phyloP scores from a whole-genome alignment of 768 basidiomycete genomes.

The Candolleomyces aberdarensis region DNA sequence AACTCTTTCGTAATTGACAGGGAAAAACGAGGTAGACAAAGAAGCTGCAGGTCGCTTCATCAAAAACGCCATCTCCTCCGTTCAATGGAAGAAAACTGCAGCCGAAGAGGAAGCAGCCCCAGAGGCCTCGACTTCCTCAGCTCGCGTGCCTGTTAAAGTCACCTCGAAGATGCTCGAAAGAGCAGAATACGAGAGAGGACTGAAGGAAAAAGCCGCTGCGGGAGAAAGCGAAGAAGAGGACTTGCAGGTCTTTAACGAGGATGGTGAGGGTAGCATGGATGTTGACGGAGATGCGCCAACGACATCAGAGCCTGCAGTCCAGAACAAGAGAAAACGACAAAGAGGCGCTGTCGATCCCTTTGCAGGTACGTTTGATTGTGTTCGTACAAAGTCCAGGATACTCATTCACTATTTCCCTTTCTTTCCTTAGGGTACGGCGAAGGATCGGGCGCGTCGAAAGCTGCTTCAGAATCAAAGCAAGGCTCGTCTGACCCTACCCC shows the following conservation, averaged over 20 bases:
- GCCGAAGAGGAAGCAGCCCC: conserved; percentile 28
- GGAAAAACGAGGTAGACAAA: conserved; percentile 62
- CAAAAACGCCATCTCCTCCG: conserved; percentile 74
- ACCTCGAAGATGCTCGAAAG: conserved; percentile 76
- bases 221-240: conserved; percentile 38
- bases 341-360: conserved; percentile 63
- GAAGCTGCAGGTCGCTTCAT: conserved; percentile 81
- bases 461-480: not conserved
- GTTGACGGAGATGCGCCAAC: conserved; percentile 6
- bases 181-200: conserved; percentile 55
- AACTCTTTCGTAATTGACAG: conserved; percentile 20
- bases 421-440: conserved; percentile 33
- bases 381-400: not conserved
- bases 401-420: no score
- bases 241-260: conserved; percentile 38
- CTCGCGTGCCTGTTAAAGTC: conserved; percentile 48
- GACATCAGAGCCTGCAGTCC: conserved; percentile 4
- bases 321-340: conserved; percentile 37
- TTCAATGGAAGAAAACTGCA: conserved; percentile 35
- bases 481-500: not conserved
- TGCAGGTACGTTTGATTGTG: conserved; percentile 41
- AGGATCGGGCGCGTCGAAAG: conserved; percentile 11
- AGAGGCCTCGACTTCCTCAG: conserved; percentile 13
- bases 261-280: conserved; percentile 14
- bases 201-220: conserved; percentile 47